Percentiles rank a stretch among this genome's conserved stretches.
Evolutionary conservation across 2,329 filamentous ascomycete species (phyloP).

Genomic region (Davidsoniella virescens): DNA sequence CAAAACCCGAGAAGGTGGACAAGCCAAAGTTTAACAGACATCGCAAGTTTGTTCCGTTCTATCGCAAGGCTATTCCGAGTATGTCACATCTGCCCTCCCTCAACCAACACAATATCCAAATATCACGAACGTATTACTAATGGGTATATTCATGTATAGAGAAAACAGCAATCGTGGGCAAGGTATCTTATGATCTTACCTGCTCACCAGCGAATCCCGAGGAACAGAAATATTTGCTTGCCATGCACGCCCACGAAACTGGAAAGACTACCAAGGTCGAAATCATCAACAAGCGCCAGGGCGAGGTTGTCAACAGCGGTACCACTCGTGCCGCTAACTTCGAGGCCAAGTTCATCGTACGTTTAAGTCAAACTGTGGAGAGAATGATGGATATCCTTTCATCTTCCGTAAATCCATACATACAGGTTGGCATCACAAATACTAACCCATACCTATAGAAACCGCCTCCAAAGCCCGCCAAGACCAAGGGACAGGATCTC

Average conservation of each 20-base stretch:
- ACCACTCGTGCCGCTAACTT: slow-evolving; percentile 21
- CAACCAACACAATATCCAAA: neutral
- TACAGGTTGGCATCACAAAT: slow-evolving; percentile 7
- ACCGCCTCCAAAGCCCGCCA: slow-evolving; percentile 30
- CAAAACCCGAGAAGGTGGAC: slow-evolving; percentile 27
- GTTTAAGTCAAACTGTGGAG: slow-evolving; percentile 18
- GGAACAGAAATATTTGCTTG: slow-evolving; percentile 49
- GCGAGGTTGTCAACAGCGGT: slow-evolving; percentile 9
- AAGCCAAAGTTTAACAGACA: slow-evolving; percentile 29
- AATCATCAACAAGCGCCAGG: slow-evolving; percentile 24
- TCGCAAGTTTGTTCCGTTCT: slow-evolving; percentile 38
- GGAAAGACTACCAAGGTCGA: slow-evolving; percentile 35
- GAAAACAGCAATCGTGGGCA: slow-evolving; percentile 59
- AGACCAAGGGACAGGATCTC: slow-evolving; percentile 51
- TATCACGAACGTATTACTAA: neutral
- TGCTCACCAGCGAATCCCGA: slow-evolving; percentile 56
- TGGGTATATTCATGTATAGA: slow-evolving; percentile 30
- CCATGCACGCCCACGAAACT: slow-evolving; percentile 32
- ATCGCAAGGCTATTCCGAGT: slow-evolving; percentile 51
- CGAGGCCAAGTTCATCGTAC: slow-evolving; percentile 39
- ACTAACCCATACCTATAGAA: slow-evolving; percentile 27
- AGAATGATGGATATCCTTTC: neutral
- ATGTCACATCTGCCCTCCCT: slow-evolving; percentile 1
- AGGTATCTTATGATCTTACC: slow-evolving; percentile 59
- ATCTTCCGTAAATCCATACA: neutral